Evolutionary conservation across 1,139 yeast species (phyloP).

Genomic region (Pneumocystis wakefieldiae): DNA sequence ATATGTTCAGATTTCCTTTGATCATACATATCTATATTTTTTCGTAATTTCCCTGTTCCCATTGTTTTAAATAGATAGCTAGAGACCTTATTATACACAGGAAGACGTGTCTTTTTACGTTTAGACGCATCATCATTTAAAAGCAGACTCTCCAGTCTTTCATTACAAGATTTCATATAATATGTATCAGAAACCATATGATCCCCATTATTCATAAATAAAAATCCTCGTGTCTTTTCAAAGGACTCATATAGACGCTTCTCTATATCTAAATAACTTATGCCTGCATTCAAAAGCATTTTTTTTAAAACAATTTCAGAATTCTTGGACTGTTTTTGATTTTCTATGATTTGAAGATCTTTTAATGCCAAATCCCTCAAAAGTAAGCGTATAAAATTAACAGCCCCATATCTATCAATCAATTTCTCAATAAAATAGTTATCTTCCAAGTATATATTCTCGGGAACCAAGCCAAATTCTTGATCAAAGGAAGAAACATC

Average conservation of each 20-base stretch:
- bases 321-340: conserved; percentile 30
- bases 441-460: conserved; percentile 25
- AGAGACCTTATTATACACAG: not conserved
- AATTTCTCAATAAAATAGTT: conserved; percentile 27
- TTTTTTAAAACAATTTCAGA: conserved; percentile 33
- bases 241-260: conserved; percentile 3
- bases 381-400: conserved; percentile 33
- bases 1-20: not conserved
- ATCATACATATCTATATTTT: not conserved
- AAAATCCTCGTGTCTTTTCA: not conserved
- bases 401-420: conserved; percentile 31
- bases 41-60: not conserved
- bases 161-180: conserved; percentile 4
- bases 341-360: conserved; percentile 33
- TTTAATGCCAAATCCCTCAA: conserved; percentile 36
- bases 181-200: conserved; percentile 3
- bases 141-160: conserved; percentile 12
- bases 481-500: not conserved
- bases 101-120: not conserved
- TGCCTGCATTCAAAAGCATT: conserved; percentile 33
- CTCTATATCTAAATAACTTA: conserved; percentile 16
- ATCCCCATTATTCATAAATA: not conserved
- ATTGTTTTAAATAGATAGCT: not conserved
- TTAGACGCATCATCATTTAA: conserved; percentile 10
- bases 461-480: conserved; percentile 18